Evolutionary conservation across 441 rosid species (phyloP), one percentile per base, ranked within the genome.

Genomic region (Euphorbia corollata): DNA sequence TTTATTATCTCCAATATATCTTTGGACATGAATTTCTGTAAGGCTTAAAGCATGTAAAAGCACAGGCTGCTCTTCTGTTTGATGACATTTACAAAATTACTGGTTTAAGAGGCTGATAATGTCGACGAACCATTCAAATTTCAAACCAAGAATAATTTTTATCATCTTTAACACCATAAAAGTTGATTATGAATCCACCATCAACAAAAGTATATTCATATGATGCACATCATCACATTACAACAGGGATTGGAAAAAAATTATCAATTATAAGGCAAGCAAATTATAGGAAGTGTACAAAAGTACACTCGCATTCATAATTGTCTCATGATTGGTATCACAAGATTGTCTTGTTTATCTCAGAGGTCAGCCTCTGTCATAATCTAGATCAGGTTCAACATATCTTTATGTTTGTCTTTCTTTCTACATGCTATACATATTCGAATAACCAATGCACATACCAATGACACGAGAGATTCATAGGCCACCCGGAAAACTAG

Each of bases 381-480:
- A 20, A 48, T 32, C 48, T 34, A 32, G 18, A 36, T 2, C 11
- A 3, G 54, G 34, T 36, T 39, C 16, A 32, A 13, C 64, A 68
- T 8, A 59, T 30, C 20, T 0, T 23, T n/a, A 3, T 5, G 32
- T 19, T 65, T 20, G 48, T 57, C 13, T 41, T 41, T 22, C 27
- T 15, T 48, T 68, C 45, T 48, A 51, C 59, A 50, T 45, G 59
- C 0, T 10, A 8, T 16, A 8, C 4, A 36, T 53, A 53, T 64
- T 63, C 39, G 68, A 73, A 68, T 15, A 71, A 74, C 36, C 43
- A 70, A 63, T 63, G 68, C 57, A 79, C 97, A 82, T 74, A 95
- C 99, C 96, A 91, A 78, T 74, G 97, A 89, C 68, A 90, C 97
- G 63, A 95, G 92, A 67, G 85, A 84, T 78, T 86, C 93, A 62